These are phyloP conservation scores for Claviceps sp. DNA, from an alignment of 2,329 filamentous ascomycete species.

Conservation along the genomic window DNA sequence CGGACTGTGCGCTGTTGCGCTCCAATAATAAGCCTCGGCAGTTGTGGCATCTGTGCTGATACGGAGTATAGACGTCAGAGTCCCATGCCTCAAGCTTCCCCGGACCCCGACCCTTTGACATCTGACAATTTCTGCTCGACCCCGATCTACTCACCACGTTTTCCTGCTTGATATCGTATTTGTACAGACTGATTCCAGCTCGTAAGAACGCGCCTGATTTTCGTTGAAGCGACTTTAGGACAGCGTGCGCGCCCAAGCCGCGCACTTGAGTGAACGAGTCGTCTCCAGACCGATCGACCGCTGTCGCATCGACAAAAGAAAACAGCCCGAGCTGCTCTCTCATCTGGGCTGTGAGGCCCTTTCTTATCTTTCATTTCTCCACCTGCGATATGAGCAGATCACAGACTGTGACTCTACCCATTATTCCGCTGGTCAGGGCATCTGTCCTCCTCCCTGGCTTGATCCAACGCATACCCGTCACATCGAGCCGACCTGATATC, in stretches of 20 bases:
- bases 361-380: not conserved
- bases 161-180: not conserved
- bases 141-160: not conserved
- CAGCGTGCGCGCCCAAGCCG: no score
- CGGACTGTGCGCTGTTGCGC: not conserved
- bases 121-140: not conserved
- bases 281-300: not conserved
- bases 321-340: not conserved
- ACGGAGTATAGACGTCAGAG: not conserved
- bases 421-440: constrained; percentile 71
- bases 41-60: not conserved
- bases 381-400: constrained; percentile 23
- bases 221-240: no score
- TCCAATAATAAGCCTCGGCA: constrained; percentile 1
- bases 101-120: not conserved
- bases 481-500: constrained; percentile 69
- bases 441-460: constrained; percentile 77
- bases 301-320: not conserved
- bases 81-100: not conserved
- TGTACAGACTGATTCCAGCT: not conserved
- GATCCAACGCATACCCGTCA: constrained; percentile 71
- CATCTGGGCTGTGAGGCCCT: not conserved
- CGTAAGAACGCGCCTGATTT: not conserved
- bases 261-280: no score
- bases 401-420: constrained; percentile 43